phyloP scores from a whole-genome alignment of 768 basidiomycete species.

The Boletus fagicola region DNA sequence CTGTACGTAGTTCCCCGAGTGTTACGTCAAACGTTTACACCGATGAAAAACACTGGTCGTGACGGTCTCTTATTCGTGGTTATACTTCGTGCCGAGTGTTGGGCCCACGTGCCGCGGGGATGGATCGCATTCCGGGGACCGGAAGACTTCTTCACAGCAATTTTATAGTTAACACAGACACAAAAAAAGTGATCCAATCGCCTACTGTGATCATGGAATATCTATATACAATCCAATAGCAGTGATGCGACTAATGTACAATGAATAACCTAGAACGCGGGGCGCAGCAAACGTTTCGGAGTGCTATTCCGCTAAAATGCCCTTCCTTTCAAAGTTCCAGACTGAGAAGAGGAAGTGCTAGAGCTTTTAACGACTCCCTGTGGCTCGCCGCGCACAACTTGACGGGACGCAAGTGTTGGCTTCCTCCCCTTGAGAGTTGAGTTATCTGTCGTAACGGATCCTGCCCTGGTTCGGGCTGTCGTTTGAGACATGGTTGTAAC shows the following conservation, averaged over 20 bases:
- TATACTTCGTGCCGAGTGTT: neutral
- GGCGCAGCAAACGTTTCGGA: neutral
- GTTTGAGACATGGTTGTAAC: conserved; percentile 11
- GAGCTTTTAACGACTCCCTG: conserved; percentile 21
- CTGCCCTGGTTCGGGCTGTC: conserved; percentile 8
- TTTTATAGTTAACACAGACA: neutral
- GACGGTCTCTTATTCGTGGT: neutral
- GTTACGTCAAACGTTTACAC: neutral
- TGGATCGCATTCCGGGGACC: no score
- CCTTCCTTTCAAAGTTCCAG: conserved; percentile 23
- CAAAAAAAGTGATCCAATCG: neutral
- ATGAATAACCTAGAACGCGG: conserved; percentile 5
- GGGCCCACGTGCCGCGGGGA: neutral
- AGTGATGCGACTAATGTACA: conserved; percentile 27
- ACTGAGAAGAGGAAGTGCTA: conserved; percentile 28
- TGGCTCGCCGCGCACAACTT: conserved; percentile 5
- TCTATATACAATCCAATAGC: conserved; percentile 8
- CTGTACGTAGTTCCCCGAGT: neutral
- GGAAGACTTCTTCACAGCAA: neutral
- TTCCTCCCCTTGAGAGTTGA: conserved; percentile 18
- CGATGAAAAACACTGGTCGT: neutral
- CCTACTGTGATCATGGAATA: neutral
- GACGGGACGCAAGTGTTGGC: conserved; percentile 8
- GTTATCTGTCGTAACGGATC: conserved; percentile 9
- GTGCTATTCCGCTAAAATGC: conserved; percentile 9